These are phyloP conservation scores for Talaromyces sp. DNA, from an alignment of 2,329 filamentous ascomycete genomes.

Conservation along the genomic window DNA sequence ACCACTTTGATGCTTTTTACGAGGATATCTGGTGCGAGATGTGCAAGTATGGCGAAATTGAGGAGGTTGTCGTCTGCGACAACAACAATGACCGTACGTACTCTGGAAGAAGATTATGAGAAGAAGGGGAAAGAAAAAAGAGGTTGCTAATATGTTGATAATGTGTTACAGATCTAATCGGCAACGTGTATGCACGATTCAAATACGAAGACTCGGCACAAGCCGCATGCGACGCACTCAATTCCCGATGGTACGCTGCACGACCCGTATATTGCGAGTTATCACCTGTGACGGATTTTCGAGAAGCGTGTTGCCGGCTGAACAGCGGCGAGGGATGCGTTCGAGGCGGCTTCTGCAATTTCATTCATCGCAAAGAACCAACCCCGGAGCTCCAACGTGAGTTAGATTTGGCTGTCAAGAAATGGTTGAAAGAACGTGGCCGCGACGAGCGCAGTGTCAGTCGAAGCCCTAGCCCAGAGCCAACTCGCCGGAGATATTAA, in stretches of 20 bases:
- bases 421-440: slow-evolving; percentile 84
- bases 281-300: slow-evolving; percentile 93
- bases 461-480: slow-evolving; percentile 81
- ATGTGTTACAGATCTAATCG: slow-evolving; percentile 68
- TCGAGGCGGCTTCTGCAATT: slow-evolving; percentile 96
- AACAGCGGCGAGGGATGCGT: slow-evolving; percentile 96
- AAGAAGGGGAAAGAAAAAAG: background rate
- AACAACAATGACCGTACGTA: slow-evolving; percentile 89
- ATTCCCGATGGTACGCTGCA: slow-evolving; percentile 93
- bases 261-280: slow-evolving; percentile 98
- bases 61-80: slow-evolving; percentile 97
- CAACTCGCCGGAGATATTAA: slow-evolving; percentile 66
- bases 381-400: slow-evolving; percentile 82
- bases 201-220: slow-evolving; percentile 98
- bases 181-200: slow-evolving; percentile 98
- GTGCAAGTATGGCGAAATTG: slow-evolving; percentile 96
- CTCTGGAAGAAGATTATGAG: no score
- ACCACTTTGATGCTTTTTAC: slow-evolving; percentile 99
- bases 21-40: slow-evolving; percentile 99
- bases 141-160: background rate
- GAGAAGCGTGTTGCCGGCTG: slow-evolving; percentile 91
- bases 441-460: slow-evolving; percentile 76
- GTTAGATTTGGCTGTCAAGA: slow-evolving; percentile 82
- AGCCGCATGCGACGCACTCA: slow-evolving; percentile 87
- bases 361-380: slow-evolving; percentile 97